A percentile compares a stretch with the other conserved stretches of the same genome.
phyloP scores from a whole-genome alignment of 2,329 filamentous ascomycete genomes.

The Alternaria brassicicola region DNA sequence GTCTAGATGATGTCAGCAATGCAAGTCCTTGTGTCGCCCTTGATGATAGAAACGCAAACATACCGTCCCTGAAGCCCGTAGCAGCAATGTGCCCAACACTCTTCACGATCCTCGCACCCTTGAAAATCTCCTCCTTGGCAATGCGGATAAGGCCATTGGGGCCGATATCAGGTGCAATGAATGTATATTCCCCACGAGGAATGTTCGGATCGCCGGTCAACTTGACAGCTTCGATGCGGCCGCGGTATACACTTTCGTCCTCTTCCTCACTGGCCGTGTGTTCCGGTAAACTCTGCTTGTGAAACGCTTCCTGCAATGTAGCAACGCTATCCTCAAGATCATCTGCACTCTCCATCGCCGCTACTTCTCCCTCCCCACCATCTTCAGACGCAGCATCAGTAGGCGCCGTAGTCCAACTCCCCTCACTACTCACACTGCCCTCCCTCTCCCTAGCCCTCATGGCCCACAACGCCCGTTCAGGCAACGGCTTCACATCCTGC shows the following conservation, averaged over 20 bases:
- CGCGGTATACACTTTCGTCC: constrained; percentile 59
- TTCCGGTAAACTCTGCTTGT: background rate
- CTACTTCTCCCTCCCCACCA: constrained; percentile 12
- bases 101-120: constrained; percentile 74
- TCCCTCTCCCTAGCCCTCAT: constrained; percentile 34
- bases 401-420: constrained; percentile 43
- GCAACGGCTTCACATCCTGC: constrained; percentile 44
- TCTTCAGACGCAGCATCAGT: constrained; percentile 20
- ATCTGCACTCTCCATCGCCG: constrained; percentile 21
- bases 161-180: constrained; percentile 79
- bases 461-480: constrained; percentile 40
- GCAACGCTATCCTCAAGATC: constrained; percentile 52
- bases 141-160: constrained; percentile 67
- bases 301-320: constrained; percentile 27
- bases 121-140: constrained; percentile 71
- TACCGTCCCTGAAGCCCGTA: constrained; percentile 73
- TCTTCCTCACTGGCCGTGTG: constrained; percentile 1
- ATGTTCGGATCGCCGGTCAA: constrained; percentile 91
- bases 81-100: constrained; percentile 80
- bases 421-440: constrained; percentile 37
- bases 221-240: constrained; percentile 82
- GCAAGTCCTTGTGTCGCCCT: background rate
- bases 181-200: constrained; percentile 83
- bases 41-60: constrained; percentile 41
- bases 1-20: constrained; percentile 58